Evolutionary conservation across 169 alveolate genomes (phyloP).

Genomic region (Blepharisma undulans): DNA sequence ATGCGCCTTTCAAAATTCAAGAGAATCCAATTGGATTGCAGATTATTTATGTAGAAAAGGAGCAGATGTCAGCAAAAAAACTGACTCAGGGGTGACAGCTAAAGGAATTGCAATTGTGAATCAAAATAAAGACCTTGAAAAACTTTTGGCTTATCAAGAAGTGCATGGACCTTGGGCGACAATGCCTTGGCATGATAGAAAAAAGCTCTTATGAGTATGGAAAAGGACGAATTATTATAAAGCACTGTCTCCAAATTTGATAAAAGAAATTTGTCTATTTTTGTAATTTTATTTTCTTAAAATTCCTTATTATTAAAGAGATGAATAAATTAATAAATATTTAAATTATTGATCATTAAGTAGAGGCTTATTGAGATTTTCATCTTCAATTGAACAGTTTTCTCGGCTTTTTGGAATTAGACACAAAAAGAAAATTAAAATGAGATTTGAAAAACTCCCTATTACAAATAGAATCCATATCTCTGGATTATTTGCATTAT

Average conservation of each 20-base stretch:
- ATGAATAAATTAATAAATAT: too few relatives aligned
- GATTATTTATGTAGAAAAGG: conserved; percentile 30
- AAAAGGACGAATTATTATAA: background rate
- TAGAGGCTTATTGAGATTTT: background rate
- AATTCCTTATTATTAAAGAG: too few relatives aligned
- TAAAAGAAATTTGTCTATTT: background rate
- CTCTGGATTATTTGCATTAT: background rate
- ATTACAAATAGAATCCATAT: background rate
- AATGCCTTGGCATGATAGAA: conserved; percentile 6
- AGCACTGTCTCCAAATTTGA: background rate
- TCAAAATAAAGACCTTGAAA: background rate
- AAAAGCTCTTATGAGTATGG: background rate
- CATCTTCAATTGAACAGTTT: background rate
- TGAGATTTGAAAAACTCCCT: background rate
- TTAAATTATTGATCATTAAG: too few relatives aligned
- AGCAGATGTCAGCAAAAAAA: background rate
- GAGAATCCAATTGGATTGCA: background rate
- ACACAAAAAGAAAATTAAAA: background rate
- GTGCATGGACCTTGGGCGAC: conserved; percentile 12
- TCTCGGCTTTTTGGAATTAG: background rate
- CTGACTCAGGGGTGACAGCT: conserved; percentile 14
- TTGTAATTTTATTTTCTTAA: background rate
- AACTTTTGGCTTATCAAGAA: background rate
- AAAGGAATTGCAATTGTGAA: background rate
- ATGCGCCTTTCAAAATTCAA: background rate